These are phyloP conservation scores for Penicillium hordei DNA, from an alignment of 2,329 filamentous ascomycete species.

Conservation along the genomic window DNA sequence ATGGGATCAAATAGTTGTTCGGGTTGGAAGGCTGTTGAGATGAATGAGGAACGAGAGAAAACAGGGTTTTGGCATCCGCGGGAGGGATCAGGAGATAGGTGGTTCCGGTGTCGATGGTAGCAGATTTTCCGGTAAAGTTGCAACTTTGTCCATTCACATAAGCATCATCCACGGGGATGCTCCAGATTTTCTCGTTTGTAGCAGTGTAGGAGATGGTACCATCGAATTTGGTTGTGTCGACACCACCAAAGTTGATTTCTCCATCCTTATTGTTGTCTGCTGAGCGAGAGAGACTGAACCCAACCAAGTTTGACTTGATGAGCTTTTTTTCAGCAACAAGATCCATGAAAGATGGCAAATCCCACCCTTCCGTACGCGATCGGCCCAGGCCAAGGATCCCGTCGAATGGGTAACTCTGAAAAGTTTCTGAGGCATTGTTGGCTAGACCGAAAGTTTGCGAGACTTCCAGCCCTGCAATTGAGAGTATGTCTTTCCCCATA, in stretches of 20 bases:
- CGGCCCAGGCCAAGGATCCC: slow-evolving; percentile 80
- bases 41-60: slow-evolving; percentile 65
- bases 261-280: slow-evolving; percentile 68
- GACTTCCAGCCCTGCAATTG: slow-evolving; percentile 64
- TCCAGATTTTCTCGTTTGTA: slow-evolving; percentile 65
- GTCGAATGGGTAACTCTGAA: slow-evolving; percentile 77
- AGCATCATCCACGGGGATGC: slow-evolving; percentile 67
- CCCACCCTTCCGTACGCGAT: slow-evolving; percentile 52
- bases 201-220: slow-evolving; percentile 68
- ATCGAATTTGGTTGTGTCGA: slow-evolving; percentile 65
- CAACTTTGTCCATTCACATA: slow-evolving; percentile 60
- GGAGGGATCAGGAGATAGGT: slow-evolving; percentile 73
- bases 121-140: slow-evolving; percentile 55
- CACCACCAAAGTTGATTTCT: slow-evolving; percentile 72
- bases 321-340: slow-evolving; percentile 57
- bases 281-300: slow-evolving; percentile 67
- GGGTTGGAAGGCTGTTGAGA: slow-evolving; percentile 41
- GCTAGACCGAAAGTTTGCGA: slow-evolving; percentile 71
- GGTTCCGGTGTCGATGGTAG: slow-evolving; percentile 82
- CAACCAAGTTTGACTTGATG: slow-evolving; percentile 67
- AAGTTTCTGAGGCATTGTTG: slow-evolving; percentile 69
- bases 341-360: slow-evolving; percentile 65
- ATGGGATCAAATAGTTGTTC: slow-evolving; percentile 71
- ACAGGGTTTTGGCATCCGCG: slow-evolving; percentile 65
- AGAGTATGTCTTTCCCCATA: slow-evolving; percentile 65